Evolutionary conservation across 2,329 filamentous ascomycete species (phyloP), one percentile per base, ranked within the genome.

Genomic region (Podosphaera aphanis): DNA sequence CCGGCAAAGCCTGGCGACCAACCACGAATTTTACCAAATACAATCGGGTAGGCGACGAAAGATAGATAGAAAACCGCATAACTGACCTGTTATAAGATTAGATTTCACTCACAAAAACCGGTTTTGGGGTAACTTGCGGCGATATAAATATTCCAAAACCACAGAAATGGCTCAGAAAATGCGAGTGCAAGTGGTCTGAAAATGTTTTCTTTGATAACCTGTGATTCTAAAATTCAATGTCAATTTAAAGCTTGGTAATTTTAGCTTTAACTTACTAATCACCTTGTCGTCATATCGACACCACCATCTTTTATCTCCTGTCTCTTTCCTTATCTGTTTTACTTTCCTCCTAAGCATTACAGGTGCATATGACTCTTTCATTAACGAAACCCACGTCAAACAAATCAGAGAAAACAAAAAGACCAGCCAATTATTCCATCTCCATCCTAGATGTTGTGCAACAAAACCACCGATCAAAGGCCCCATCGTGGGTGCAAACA

Each of bases 41-140:
- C 79, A 48, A 92, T 79, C 0, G 85, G 85, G 59, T 92, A 92
- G 11, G 83, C 83, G 15, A 92, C 79, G 63, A 93, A 93, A 62
- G 83, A 92, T 27, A 93, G 74, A 56, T 90, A 90, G 1, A 94
- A 66, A 36, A 93, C 84, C 16, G 77, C 82, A 59, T 93, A 93
- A 31, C 93, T 74, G 35, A 93, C 65, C 54, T 56, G 23, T 16
- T 39, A 13, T 16, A 25, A 40, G 3, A 10, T 33, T 23, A 41
- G 23, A n/a, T 7, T 33, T 33, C 3, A 4, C 15, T 33, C 11
- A 8, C 23, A 5, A 25, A 42, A 21, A 15, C 10, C 20, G 7
- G 15, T 7, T 2, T 29, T 5, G 15, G 41, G 13, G 16, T n/a
- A 25, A 54, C 55, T 39, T 51, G 57, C 55, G 0, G 81, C 72